Percentiles rank a stretch among this genome's conserved stretches.
Evolutionary conservation across 371 early-diverging fungal species (phyloP).

Genomic region (Syncephalis plumigaleata): DNA sequence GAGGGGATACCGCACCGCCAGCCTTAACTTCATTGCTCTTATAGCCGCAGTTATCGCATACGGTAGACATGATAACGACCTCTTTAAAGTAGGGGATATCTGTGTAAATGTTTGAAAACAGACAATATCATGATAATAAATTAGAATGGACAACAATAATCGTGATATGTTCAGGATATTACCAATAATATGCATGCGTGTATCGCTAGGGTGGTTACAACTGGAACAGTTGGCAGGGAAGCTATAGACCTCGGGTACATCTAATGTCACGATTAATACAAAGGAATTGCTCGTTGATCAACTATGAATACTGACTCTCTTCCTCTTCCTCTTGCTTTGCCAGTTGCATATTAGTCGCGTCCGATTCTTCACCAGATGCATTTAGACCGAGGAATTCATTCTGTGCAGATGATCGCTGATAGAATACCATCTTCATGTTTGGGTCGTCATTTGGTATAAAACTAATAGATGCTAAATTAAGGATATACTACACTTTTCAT

Average conservation of each 20-base stretch:
- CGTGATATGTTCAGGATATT: too few species aligned
- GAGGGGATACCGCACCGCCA: conserved; percentile 66
- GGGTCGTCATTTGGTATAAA: conserved; percentile 64
- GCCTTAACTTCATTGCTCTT: conserved; percentile 94
- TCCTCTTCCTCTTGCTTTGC: too few species aligned
- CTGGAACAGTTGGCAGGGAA: conserved; percentile 82
- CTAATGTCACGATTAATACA: conserved; percentile 7
- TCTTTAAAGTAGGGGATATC: conserved; percentile 90
- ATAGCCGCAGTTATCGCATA: conserved; percentile 82
- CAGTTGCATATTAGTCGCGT: too few species aligned
- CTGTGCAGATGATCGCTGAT: conserved; percentile 61
- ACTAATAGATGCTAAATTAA: too few species aligned
- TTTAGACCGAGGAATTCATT: conserved; percentile 55
- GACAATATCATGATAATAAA: too few species aligned
- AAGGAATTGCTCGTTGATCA: conserved; percentile 12
- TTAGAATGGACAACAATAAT: too few species aligned
- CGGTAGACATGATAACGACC: conserved; percentile 90
- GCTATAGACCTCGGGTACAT: conserved; percentile 38
- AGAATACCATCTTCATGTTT: conserved; percentile 43
- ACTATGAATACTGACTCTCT: too few species aligned
- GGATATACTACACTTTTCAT: too few species aligned
- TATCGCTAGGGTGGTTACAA: conserved; percentile 66
- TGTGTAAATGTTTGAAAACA: too few species aligned
- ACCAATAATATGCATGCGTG: conserved; percentile 74
- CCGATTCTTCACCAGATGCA: conserved; percentile 26